Percentiles rank a stretch among this genome's conserved stretches.
Conservation (phyloP, 805 yeast species). For the Ogataea thermomethanolica region DNA sequence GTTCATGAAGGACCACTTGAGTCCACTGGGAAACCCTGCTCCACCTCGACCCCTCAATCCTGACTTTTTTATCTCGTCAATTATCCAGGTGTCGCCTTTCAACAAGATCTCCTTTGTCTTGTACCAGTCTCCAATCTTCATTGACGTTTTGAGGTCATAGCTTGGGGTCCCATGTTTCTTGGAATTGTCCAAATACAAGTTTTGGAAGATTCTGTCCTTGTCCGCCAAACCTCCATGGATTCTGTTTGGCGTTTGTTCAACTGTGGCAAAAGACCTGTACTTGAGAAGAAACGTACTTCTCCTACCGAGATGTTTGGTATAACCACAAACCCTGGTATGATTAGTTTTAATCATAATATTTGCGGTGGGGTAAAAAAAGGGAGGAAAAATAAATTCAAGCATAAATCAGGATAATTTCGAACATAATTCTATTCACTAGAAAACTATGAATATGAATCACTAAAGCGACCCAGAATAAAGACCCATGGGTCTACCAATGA, state of each 20-base stretch:
- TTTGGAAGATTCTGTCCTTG: constrained; percentile 84
- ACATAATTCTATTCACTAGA: neutral
- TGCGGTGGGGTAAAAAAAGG: constrained; percentile 8
- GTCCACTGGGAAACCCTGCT: constrained; percentile 89
- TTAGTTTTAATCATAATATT: constrained; percentile 2
- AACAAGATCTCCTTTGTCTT: constrained; percentile 81
- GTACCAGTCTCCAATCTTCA: constrained; percentile 87
- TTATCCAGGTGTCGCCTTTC: constrained; percentile 88
- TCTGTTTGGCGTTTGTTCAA: constrained; percentile 50
- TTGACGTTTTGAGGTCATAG: constrained; percentile 64
- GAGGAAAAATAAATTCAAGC: neutral
- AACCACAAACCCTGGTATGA: neutral
- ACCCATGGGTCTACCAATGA: too few relatives aligned
- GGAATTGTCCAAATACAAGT: constrained; percentile 49
- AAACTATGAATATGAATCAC: too few relatives aligned
- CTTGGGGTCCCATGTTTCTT: constrained; percentile 59
- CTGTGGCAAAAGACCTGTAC: constrained; percentile 35
- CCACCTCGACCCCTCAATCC: constrained; percentile 93
- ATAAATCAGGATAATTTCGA: neutral
- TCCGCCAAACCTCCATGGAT: constrained; percentile 73
- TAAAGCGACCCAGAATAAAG: too few relatives aligned
- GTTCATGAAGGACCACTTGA: constrained; percentile 92
- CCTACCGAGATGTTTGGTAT: neutral
- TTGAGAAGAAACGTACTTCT: constrained; percentile 3
- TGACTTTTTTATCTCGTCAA: constrained; percentile 78